A percentile compares a stretch with the other conserved stretches of the same genome.
Conservation (phyloP, 2,329 filamentous ascomycete genomes). For the Stachybotrys chlorohalonatus region DNA sequence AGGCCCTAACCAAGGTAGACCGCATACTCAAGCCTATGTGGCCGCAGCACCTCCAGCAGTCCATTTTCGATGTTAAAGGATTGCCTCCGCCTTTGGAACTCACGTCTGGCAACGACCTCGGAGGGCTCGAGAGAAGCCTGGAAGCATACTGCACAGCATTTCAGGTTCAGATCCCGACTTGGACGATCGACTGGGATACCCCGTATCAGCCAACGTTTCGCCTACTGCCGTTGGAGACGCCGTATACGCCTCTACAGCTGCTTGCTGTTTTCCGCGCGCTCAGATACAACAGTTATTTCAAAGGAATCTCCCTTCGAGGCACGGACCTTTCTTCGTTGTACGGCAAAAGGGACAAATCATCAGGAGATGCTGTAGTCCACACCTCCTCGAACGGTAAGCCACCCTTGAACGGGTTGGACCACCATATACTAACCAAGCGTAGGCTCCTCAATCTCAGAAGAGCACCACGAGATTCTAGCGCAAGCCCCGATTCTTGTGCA, state of each 20-base stretch:
- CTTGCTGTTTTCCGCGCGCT: slow-evolving; percentile 48
- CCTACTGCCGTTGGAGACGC: slow-evolving; percentile 32
- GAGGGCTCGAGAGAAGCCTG: slow-evolving; percentile 44
- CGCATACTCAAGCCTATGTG: slow-evolving; percentile 48
- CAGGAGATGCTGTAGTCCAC: slow-evolving; percentile 38
- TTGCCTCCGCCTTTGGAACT: slow-evolving; percentile 43
- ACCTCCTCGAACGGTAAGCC: slow-evolving; percentile 41
- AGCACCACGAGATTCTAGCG: slow-evolving; percentile 37
- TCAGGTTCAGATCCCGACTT: slow-evolving; percentile 37
- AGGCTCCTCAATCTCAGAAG: slow-evolving; percentile 38
- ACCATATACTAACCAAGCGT: slow-evolving; percentile 5
- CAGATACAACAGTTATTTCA: slow-evolving; percentile 51
- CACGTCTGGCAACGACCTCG: slow-evolving; percentile 45
- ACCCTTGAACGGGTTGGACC: background rate
- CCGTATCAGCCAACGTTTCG: slow-evolving; percentile 43
- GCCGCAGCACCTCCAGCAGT: slow-evolving; percentile 45
- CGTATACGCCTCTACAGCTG: slow-evolving; percentile 41
- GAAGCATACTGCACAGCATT: slow-evolving; percentile 47
- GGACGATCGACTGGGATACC: slow-evolving; percentile 37
- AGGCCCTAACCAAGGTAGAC: slow-evolving; percentile 44
- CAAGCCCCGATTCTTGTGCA: slow-evolving; percentile 44
- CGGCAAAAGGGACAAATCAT: slow-evolving; percentile 31
- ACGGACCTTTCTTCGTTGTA: slow-evolving; percentile 36
- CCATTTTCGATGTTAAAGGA: slow-evolving; percentile 43
- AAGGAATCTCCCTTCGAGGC: slow-evolving; percentile 44